Percentiles rank a stretch among this genome's conserved stretches.
These are phyloP conservation scores for Datura wrightii DNA, from an alignment of 257 asterid genomes.

Conservation along the genomic window DNA sequence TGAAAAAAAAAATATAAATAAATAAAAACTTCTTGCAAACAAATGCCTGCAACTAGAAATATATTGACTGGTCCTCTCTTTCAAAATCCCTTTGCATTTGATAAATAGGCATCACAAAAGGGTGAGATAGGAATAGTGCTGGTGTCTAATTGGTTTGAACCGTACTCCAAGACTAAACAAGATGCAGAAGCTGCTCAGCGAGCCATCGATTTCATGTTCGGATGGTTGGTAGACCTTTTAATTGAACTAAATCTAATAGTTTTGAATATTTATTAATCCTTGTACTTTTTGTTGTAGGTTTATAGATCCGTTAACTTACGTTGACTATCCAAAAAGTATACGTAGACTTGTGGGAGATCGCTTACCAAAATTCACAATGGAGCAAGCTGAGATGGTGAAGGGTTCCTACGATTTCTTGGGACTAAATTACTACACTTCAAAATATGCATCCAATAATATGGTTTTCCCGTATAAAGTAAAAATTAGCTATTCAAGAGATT, in stretches of 20 bases:
- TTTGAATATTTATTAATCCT: no score
- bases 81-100: no score
- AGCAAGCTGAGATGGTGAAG: constrained; percentile 18
- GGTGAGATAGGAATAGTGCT: constrained; percentile 32
- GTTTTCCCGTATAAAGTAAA: neutral
- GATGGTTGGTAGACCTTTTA: constrained; percentile 35
- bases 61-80: no score
- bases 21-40: no score
- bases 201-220: constrained; percentile 29
- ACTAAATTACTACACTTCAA: constrained; percentile 38
- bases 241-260: no score
- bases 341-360: constrained; percentile 30
- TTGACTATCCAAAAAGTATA: constrained; percentile 39
- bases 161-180: neutral
- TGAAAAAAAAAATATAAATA: no score
- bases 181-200: constrained; percentile 28
- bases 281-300: constrained; percentile 32
- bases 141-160: constrained; percentile 30
- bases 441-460: neutral
- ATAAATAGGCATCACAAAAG: constrained; percentile 36
- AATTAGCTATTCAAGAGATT: constrained; percentile 33
- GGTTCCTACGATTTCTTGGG: constrained; percentile 45
- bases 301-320: constrained; percentile 39
- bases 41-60: no score
- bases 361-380: constrained; percentile 33